phyloP scores from a whole-genome alignment of 257 asterid species.

The Henckelia pumila region DNA sequence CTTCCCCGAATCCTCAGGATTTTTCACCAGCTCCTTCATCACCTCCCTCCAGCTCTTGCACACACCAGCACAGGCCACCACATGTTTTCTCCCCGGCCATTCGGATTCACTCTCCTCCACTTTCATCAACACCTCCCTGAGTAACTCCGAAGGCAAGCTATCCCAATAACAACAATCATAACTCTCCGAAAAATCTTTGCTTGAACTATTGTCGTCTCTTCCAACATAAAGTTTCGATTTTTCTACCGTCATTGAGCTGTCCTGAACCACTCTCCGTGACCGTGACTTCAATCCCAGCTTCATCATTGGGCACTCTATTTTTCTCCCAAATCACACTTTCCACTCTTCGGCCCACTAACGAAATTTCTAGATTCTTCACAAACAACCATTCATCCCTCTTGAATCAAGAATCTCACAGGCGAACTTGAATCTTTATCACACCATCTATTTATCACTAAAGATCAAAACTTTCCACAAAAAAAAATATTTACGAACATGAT shows the following conservation, averaged over 20 bases:
- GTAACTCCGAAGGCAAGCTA: conserved; percentile 66
- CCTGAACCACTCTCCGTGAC: conserved; percentile 71
- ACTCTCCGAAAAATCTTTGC: conserved; percentile 2
- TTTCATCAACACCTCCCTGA: conserved; percentile 67
- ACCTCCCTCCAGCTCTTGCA: conserved; percentile 85
- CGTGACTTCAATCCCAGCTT: conserved; percentile 64
- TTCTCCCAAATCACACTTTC: conserved; percentile 16
- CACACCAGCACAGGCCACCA: conserved; percentile 87
- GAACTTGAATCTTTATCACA: conserved; percentile 9
- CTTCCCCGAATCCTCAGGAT: conserved; percentile 71
- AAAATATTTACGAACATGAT: conserved; percentile 10
- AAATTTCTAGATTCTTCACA: neutral
- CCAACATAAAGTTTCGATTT: conserved; percentile 28
- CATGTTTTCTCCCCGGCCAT: conserved; percentile 79
- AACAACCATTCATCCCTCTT: conserved; percentile 11
- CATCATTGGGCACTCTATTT: conserved; percentile 35
- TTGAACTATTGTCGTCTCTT: conserved; percentile 12
- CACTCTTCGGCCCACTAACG: conserved; percentile 15
- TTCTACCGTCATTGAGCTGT: conserved; percentile 62
- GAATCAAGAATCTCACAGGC: conserved; percentile 12
- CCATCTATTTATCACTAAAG: conserved; percentile 5
- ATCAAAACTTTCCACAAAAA: neutral
- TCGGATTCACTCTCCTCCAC: conserved; percentile 63
- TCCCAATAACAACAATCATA: conserved; percentile 48
- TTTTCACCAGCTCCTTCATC: conserved; percentile 67